Evolutionary conservation across 257 asterid species (phyloP), one percentile per base, ranked within the genome.

Genomic region (Lycium ferocissimum): DNA sequence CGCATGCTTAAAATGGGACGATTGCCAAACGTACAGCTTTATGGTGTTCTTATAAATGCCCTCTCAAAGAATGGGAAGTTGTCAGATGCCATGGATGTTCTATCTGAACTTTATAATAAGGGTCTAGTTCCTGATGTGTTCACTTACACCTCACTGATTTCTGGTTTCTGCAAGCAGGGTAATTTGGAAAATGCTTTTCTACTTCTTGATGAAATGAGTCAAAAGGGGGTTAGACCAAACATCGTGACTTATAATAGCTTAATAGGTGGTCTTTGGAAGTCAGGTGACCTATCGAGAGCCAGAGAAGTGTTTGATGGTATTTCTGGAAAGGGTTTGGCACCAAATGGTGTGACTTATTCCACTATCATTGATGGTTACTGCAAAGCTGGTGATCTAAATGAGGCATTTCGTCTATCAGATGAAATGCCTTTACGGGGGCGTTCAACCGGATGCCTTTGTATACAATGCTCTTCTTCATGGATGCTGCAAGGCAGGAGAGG

Each of bases 161-260:
- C 97, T 85, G 93, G 98, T 79, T 94, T 91, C 84, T 92, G 93
- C 89, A 94, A 91, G 90, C 92, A 91, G 86, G 91, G 97, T 57
- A 88, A 93, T 85, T 88, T 92, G 91, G 84, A 85, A 63, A 92
- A 92, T 89, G 97, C 98, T 69, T 91, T 92, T 75, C 81, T 80
- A 86, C 93, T 94, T 87, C 92, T 79, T 58, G 90, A 89, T 86
- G 97, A 92, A 89, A 95, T 95, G 99, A 73, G 37, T 85, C 84
- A 84, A 87, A 92, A 91, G 83, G 95, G 97, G 82, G 83, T 95
- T 14, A 87, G 75, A 83, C 95, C 98, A 47, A 95, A 91, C 84
- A 91, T 93, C 6, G 98, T 94, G 75, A 95, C 97, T 85, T 94
- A 93, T 88, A 94, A 95, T 87, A 91, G 93, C 85, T 89, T 95